Conservation (phyloP, 2,329 filamentous ascomycete genomes). For the Calonectria hawksworthii region DNA sequence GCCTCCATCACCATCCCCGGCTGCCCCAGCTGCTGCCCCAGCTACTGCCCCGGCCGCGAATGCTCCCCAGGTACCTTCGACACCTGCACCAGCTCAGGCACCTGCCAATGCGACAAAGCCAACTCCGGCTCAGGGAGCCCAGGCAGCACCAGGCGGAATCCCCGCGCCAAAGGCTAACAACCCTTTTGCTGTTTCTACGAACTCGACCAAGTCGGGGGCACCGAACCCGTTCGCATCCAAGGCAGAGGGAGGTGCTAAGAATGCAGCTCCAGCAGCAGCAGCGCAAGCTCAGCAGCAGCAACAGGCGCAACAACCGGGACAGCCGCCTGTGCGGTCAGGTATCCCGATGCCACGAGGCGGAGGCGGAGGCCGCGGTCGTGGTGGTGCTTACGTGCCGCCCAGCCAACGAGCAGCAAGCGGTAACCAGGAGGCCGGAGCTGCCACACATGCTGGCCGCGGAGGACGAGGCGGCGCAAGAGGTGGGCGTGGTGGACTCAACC, state of each 20-base stretch:
- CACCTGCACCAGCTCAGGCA: constrained; percentile 32
- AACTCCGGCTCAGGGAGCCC: constrained; percentile 31
- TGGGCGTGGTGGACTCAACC: constrained; percentile 62
- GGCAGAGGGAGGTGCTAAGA: constrained; percentile 31
- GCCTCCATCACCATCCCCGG: constrained; percentile 40
- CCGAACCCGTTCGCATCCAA: constrained; percentile 48
- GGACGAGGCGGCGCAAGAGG: constrained; percentile 59
- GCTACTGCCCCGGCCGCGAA: constrained; percentile 19
- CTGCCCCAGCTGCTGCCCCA: constrained; percentile 21
- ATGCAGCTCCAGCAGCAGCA: constrained; percentile 29
- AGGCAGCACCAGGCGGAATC: constrained; percentile 29
- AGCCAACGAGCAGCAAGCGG: constrained; percentile 53
- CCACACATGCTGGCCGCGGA: constrained; percentile 49
- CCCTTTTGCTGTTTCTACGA: constrained; percentile 49
- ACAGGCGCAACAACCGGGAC: constrained; percentile 29
- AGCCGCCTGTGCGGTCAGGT: constrained; percentile 48
- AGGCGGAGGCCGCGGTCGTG: constrained; percentile 57
- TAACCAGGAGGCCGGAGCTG: constrained; percentile 51
- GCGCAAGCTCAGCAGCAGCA: constrained; percentile 39
- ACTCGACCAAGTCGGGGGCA: constrained; percentile 28
- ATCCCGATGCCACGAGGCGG: constrained; percentile 60
- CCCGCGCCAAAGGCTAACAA: constrained; percentile 46
- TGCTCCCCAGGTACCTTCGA: constrained; percentile 26
- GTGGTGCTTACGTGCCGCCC: constrained; percentile 55
- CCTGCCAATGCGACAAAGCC: constrained; percentile 36